A percentile compares a stretch with the other conserved stretches of the same genome.
These are phyloP conservation scores for Didymella pinodella DNA, from an alignment of 2,329 filamentous ascomycete genomes.

Conservation along the genomic window DNA sequence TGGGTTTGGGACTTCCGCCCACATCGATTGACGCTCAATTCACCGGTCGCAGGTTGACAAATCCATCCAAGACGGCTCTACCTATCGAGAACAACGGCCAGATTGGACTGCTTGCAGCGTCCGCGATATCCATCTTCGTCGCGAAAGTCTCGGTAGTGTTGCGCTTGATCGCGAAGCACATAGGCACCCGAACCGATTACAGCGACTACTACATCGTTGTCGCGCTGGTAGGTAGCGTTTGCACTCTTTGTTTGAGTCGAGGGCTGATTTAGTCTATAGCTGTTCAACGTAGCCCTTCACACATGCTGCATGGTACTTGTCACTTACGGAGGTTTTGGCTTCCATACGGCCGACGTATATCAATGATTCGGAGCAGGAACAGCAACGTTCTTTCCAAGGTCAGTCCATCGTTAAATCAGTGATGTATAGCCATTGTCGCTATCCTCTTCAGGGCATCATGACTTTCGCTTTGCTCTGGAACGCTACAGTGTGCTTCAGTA, in stretches of 20 bases:
- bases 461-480: conserved; percentile 33
- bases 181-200: conserved; percentile 20
- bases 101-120: not conserved
- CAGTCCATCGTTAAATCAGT: not conserved
- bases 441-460: conserved; percentile 26
- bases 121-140: conserved; percentile 16
- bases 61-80: too few relatives aligned
- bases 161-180: conserved; percentile 20
- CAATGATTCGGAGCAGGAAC: conserved; percentile 24
- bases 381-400: conserved; percentile 34
- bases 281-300: conserved; percentile 31
- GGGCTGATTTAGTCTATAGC: conserved; percentile 8
- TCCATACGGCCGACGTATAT: conserved; percentile 27
- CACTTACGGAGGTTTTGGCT: conserved; percentile 27
- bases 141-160: conserved; percentile 20
- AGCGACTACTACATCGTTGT: conserved; percentile 28
- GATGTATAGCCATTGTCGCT: not conserved
- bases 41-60: too few relatives aligned
- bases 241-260: not conserved
- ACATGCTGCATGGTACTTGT: conserved; percentile 27
- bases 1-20: too few relatives aligned
- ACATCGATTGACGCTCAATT: too few relatives aligned
- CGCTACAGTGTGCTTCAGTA: conserved; percentile 30
- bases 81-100: not conserved
- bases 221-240: conserved; percentile 15